A percentile compares a stretch with the other conserved stretches of the same genome.
Conservation (phyloP, 2,329 filamentous ascomycete species). For the Coccinonectria pachysandricola region DNA sequence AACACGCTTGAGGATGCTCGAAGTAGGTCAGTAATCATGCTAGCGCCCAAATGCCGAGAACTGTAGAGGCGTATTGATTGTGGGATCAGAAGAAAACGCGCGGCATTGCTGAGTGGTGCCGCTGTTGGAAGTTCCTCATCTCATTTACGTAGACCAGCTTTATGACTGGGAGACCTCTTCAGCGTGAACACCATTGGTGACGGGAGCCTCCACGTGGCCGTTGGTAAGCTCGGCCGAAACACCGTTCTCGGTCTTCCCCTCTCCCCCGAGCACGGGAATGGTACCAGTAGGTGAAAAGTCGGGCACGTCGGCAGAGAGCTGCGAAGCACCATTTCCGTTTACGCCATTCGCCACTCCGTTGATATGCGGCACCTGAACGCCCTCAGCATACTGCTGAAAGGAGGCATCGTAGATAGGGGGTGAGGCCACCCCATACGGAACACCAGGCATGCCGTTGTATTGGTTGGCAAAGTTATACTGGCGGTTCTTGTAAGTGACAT, state of each 20-base stretch:
- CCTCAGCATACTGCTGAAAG: constrained; percentile 24
- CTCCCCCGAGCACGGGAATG: constrained; percentile 7
- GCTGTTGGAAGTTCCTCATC: too few species aligned
- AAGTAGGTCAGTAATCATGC: too few species aligned
- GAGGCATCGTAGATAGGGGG: constrained; percentile 20
- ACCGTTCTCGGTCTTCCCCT: constrained; percentile 7
- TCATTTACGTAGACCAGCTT: constrained; percentile 3
- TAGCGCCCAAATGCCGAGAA: too few species aligned
- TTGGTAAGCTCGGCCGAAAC: constrained; percentile 10
- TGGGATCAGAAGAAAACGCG: too few species aligned
- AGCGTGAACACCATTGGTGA: constrained; percentile 21
- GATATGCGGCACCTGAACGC: constrained; percentile 26
- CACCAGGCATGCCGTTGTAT: constrained; percentile 22
- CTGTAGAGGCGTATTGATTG: too few species aligned
- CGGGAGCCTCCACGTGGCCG: constrained; percentile 12
- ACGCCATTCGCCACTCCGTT: constrained; percentile 24
- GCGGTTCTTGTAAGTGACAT: constrained; percentile 27
- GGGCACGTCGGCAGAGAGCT: constrained; percentile 29
- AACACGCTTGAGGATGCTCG: too few species aligned
- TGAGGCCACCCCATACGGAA: constrained; percentile 23
- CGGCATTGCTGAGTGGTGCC: too few species aligned
- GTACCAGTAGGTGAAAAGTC: constrained; percentile 28
- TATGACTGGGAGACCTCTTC: constrained; percentile 11
- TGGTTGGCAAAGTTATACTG: constrained; percentile 19
- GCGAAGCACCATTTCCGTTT: constrained; percentile 21